phyloP scores from a whole-genome alignment of 2,329 filamentous ascomycete genomes.

The Trichoderma endophyticum region DNA sequence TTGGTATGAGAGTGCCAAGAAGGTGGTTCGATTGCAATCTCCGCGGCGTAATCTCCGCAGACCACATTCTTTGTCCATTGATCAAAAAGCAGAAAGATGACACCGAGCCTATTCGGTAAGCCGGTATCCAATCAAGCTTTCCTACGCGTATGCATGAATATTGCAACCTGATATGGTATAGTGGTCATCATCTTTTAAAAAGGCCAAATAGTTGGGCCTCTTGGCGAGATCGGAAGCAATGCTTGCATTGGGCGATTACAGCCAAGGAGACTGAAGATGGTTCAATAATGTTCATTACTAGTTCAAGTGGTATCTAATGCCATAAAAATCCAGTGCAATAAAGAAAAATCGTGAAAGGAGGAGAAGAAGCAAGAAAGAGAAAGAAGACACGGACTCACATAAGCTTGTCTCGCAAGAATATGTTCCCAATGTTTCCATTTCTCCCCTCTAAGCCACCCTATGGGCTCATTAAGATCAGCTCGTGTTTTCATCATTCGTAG shows the following conservation, averaged over 20 bases:
- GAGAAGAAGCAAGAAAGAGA: neutral
- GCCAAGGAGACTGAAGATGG: rapidly evolving
- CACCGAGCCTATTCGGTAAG: neutral
- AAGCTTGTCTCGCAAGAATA: neutral
- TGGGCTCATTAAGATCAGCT: neutral
- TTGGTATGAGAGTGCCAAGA: rapidly evolving
- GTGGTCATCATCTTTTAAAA: neutral
- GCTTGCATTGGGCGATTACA: neutral
- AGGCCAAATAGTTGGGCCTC: neutral
- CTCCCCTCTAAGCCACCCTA: too few species aligned
- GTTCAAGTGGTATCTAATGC: neutral
- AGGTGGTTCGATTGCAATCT: neutral
- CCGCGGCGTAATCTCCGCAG: neutral
- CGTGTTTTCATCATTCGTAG: neutral
- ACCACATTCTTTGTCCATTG: neutral
- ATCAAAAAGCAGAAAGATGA: neutral
- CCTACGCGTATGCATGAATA: neutral
- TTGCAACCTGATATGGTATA: neutral
- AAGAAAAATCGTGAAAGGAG: neutral
- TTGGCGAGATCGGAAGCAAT: neutral
- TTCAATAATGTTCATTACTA: neutral
- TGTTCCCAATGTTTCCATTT: neutral
- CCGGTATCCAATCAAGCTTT: neutral
- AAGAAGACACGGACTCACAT: neutral
- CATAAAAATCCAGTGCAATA: neutral